Conservation (phyloP, 768 basidiomycete species). For the Boletus tylopilopsis region DNA sequence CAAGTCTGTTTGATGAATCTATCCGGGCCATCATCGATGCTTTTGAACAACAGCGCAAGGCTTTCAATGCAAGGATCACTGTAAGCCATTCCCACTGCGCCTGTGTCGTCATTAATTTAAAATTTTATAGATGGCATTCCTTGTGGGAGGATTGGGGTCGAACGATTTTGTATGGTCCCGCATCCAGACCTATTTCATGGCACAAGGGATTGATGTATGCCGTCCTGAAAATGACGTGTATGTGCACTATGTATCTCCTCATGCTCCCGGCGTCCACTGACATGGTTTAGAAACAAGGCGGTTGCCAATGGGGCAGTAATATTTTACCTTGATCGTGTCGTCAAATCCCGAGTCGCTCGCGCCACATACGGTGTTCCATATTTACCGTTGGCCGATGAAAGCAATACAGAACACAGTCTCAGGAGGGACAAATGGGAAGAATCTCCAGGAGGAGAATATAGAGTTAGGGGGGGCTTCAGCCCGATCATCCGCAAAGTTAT, state of each 20-base stretch:
- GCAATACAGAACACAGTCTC: conserved; percentile 9
- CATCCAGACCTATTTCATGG: conserved; percentile 35
- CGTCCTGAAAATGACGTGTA: conserved; percentile 47
- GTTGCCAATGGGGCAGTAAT: conserved; percentile 47
- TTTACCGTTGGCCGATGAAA: background rate
- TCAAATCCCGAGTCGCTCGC: conserved; percentile 41
- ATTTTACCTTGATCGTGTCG: conserved; percentile 40
- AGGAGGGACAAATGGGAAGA: no score
- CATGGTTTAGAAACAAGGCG: conserved; percentile 33
- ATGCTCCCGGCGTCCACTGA: background rate
- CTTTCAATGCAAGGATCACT: background rate
- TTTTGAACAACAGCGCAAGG: conserved; percentile 8
- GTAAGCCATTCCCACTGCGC: background rate
- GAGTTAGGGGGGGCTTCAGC: no score
- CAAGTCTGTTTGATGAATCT: conserved; percentile 5
- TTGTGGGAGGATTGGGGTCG: conserved; percentile 51
- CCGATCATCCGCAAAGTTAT: no score
- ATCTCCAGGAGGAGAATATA: no score
- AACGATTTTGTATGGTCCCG: conserved; percentile 43
- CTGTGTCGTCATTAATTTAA: no score
- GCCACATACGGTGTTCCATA: conserved; percentile 56
- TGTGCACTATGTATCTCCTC: conserved; percentile 33
- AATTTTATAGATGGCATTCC: conserved; percentile 28
- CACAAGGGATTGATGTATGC: conserved; percentile 36
- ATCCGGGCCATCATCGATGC: conserved; percentile 11